Evolutionary conservation across 345 rosid species (phyloP), one percentile per base, ranked within the genome.

Genomic region (Camelina neglecta): DNA sequence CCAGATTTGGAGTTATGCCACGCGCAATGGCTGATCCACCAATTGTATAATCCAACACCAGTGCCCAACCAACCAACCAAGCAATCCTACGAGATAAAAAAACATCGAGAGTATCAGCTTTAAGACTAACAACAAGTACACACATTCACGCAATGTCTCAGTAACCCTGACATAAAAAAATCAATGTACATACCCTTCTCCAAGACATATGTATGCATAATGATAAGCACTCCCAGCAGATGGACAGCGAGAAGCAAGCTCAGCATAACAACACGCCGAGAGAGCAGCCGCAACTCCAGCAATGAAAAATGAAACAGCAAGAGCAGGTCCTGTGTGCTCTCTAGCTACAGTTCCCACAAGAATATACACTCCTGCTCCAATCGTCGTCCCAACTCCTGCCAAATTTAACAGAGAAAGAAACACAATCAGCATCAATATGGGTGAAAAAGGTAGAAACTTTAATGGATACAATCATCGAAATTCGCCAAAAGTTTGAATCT

Each of bases 221-320:
- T 95, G 99, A 85, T 95, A 95, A 60, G 99, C 99, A 84, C 99
- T 95, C 72, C 99, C 99, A 67, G 99, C 99, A 66, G 99, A 95
- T 1, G 99, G 99, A 69, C 97, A 95, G 0, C 97, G 93, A 77
- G 89, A 81, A 54, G 97, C 90, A 48, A 95, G 96, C 82, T 95
- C 99, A 0, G 99, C 99, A 75, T 95, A 95, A 77, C 99, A 95
- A 75, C 92, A 90, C 1, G 99, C 97, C 0, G 99, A 92, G 68
- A 95, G 93, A 60, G 96, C 93, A 53, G 99, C 93, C 7, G 99
- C 97, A 11, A 90, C 76, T 49, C 97, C 99, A 79, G 99, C 99
- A 39, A 92, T 86, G 41, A 95, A 84, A 79, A 95, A 95, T 0
- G 99, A 90, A 58, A 95, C 77, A 72, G 96, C 76, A 59, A 92